Base-by-base conservation (phyloP, 2,329 filamentous ascomycete species). In the Diaporthe longicolla region DNA sequence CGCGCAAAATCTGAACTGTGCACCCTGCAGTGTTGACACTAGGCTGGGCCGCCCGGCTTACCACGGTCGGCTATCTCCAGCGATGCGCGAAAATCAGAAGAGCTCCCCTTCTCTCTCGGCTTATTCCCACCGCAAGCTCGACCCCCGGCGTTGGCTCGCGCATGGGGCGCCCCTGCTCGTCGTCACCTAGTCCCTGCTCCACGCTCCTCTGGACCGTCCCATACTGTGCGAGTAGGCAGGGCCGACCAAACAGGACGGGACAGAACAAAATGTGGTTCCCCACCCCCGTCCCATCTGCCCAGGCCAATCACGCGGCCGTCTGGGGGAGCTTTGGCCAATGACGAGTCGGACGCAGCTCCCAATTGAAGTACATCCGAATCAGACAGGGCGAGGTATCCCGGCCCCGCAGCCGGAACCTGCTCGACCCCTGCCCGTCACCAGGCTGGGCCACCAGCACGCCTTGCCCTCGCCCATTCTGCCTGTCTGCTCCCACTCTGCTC, bases 291-390 rank as follows among this genome's bases (percentile, higher is more conserved):
- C 63, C 63, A 54, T 26, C n/a, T 17, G 6, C 48, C 48, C 48
- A 32, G 32, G 48, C 63, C 63, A 68, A 68, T 68, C 63, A 68
- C 48, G n/a, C 48, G 13, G 48, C n/a, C 48, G 48, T 54, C 45
- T 68, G 63, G 63, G 63, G 63, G 48, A 71, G 70, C 70, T 71
- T 63, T 71, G 70, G 57, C 70, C 70, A 71, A 71, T 71, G 70
- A 71, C 70, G 70, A 48, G 43, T 61, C 57, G 35, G 57, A 43
- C 35, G 37, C 58, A 55, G 50, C 35, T 54, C 57, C 45, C 70
- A 63, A 45, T 63, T 10, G 57, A 59, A 15, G 70, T 71, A 71
- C 70, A 24, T 71, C 57, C 57, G 21, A 40, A 43, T 63, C 70
- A 50, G 32, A 63, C 35, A 35, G 32, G 11, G 26, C 10, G 29